Percentiles rank a stretch among this genome's conserved stretches.
Conservation (phyloP, 2,329 filamentous ascomycete species). For the Epicoccum sorghinum region DNA sequence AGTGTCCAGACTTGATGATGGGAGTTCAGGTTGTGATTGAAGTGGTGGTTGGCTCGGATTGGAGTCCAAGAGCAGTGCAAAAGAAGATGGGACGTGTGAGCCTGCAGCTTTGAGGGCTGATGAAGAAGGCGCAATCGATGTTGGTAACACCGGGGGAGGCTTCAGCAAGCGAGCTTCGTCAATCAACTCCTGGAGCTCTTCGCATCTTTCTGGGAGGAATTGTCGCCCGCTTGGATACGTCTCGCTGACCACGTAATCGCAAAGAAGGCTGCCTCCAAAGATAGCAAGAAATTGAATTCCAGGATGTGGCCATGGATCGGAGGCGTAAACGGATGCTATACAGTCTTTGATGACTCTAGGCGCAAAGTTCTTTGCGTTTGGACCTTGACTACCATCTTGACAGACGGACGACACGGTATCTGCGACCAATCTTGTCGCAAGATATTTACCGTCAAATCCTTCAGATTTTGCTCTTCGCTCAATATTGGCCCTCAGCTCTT, state of each 20-base stretch:
- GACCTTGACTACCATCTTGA: neutral
- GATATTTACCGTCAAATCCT: neutral
- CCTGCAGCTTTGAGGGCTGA: neutral
- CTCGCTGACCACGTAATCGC: conserved; percentile 6
- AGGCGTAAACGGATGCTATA: neutral
- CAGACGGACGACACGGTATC: conserved; percentile 5
- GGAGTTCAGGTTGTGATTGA: too few species aligned
- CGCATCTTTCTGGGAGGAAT: neutral
- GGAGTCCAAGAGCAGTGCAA: too few species aligned
- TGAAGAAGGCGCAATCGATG: neutral
- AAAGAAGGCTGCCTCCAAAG: conserved; percentile 3
- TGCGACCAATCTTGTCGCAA: neutral
- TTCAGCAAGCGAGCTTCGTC: neutral
- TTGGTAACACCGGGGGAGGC: neutral
- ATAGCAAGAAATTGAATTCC: neutral
- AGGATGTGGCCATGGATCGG: neutral
- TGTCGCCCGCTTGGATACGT: neutral
- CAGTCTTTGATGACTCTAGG: neutral
- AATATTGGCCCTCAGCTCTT: neutral
- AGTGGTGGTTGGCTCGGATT: too few species aligned
- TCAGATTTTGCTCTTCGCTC: neutral
- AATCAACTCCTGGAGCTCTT: neutral
- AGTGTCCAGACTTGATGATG: too few species aligned
- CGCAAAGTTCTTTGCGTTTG: neutral
- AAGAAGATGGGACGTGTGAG: neutral